phyloP scores from a whole-genome alignment of 2,329 filamentous ascomycete genomes.

The Alternaria sp. region DNA sequence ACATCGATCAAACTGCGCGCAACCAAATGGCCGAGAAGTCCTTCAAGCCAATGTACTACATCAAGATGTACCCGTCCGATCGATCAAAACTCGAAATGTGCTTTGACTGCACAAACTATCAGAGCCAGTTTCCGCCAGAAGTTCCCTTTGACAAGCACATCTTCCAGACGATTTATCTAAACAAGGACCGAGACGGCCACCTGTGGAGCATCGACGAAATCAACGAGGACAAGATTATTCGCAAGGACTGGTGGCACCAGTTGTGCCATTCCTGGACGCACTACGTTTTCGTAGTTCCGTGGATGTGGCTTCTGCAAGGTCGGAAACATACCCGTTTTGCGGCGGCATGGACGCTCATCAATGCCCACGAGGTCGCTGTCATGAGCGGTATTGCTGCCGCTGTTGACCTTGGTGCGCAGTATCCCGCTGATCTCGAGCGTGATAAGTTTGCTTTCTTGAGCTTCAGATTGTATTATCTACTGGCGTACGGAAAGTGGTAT shows the following conservation, averaged over 20 bases:
- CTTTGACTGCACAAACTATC: constrained; percentile 79
- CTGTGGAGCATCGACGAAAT: constrained; percentile 69
- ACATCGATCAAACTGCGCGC: constrained; percentile 54
- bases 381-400: constrained; percentile 76
- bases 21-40: constrained; percentile 58
- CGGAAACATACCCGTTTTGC: constrained; percentile 70
- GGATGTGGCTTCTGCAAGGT: constrained; percentile 76
- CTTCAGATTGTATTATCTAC: constrained; percentile 69
- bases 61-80: constrained; percentile 66
- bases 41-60: constrained; percentile 72
- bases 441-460: constrained; percentile 68
- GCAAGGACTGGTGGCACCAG: constrained; percentile 73
- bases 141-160: constrained; percentile 68
- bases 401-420: constrained; percentile 71
- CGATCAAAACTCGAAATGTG: constrained; percentile 67
- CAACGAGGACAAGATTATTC: constrained; percentile 66
- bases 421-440: constrained; percentile 68
- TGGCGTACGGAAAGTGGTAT: constrained; percentile 70
- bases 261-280: constrained; percentile 70
- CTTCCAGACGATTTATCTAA: constrained; percentile 74
- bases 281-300: constrained; percentile 71
- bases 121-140: constrained; percentile 70
- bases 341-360: constrained; percentile 73
- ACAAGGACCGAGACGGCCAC: constrained; percentile 63
- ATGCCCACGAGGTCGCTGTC: constrained; percentile 74